Conservation (phyloP, 768 basidiomycete genomes). For the Leucosporidium scottii region DNA sequence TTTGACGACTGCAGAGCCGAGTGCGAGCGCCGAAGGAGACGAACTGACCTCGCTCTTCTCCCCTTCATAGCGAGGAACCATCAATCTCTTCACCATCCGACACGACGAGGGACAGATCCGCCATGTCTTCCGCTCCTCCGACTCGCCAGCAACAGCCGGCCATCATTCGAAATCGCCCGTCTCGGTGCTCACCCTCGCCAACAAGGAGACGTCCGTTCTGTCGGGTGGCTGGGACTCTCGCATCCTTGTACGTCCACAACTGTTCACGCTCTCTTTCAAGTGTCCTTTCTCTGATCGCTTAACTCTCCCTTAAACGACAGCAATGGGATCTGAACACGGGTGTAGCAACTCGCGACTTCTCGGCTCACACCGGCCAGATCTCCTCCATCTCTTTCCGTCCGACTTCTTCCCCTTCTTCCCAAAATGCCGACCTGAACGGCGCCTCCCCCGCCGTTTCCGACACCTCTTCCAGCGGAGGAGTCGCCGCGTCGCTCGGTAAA, state of each 20-base stretch:
- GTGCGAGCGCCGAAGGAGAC: not conserved
- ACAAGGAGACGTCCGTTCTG: slow-evolving; percentile 76
- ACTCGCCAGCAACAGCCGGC: not conserved
- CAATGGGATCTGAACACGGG: slow-evolving; percentile 99
- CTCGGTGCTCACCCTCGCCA: slow-evolving; percentile 71
- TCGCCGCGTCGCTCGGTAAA: not conserved
- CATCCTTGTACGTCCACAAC: slow-evolving; percentile 8
- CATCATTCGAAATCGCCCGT: slow-evolving; percentile 55
- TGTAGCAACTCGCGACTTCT: slow-evolving; percentile 64
- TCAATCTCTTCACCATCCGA: slow-evolving; percentile 86
- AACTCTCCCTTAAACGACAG: slow-evolving; percentile 46
- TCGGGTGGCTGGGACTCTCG: slow-evolving; percentile 85
- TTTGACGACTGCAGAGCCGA: not conserved
- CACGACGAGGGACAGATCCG: slow-evolving; percentile 78
- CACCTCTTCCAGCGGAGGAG: not conserved
- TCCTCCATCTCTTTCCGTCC: slow-evolving; percentile 74
- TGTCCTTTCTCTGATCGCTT: slow-evolving; percentile 4
- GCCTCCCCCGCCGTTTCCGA: not conserved
- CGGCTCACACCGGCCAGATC: slow-evolving; percentile 75
- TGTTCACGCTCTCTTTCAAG: not conserved
- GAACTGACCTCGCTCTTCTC: not conserved
- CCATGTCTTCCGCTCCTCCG: slow-evolving; percentile 51
- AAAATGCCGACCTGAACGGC: slow-evolving; percentile 1
- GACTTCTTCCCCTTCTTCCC: slow-evolving; percentile 31
- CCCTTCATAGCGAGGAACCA: slow-evolving; percentile 57